phyloP scores from a whole-genome alignment of 805 yeast genomes.

The Wickerhamiella vanderwaltii region DNA sequence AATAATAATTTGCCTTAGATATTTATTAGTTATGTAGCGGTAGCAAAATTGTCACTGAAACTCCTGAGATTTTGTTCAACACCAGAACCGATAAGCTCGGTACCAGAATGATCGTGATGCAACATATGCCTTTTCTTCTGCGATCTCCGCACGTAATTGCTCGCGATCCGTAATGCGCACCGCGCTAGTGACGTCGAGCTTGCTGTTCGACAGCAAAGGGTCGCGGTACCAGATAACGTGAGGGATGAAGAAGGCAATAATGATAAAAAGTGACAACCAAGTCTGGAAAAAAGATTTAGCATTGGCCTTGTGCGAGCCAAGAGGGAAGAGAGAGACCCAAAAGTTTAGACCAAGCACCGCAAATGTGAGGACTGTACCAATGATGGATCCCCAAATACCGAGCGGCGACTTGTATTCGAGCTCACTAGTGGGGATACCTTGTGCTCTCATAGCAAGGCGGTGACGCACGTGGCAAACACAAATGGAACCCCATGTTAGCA shows the following conservation, averaged over 20 bases:
- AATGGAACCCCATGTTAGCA: conserved; percentile 70
- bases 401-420: conserved; percentile 52
- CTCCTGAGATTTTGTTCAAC: too few relatives aligned
- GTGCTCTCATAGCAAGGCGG: conserved; percentile 46
- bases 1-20: too few relatives aligned
- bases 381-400: conserved; percentile 56
- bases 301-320: conserved; percentile 34
- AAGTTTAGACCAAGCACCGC: conserved; percentile 63
- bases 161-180: conserved; percentile 17
- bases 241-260: conserved; percentile 11
- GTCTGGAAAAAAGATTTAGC: conserved; percentile 38
- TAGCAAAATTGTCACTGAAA: background rate
- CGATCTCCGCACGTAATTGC: conserved; percentile 12
- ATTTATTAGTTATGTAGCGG: background rate
- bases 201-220: conserved; percentile 13
- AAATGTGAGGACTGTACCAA: conserved; percentile 46
- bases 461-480: conserved; percentile 58
- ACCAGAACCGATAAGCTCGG: conserved; percentile 18
- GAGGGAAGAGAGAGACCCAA: conserved; percentile 71
- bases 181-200: conserved; percentile 18
- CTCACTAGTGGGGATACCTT: conserved; percentile 60
- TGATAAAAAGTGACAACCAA: conserved; percentile 37
- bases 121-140: conserved; percentile 13
- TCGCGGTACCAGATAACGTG: conserved; percentile 15
- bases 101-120: conserved; percentile 2